A percentile compares a stretch with the other conserved stretches of the same genome.
Evolutionary conservation across 805 yeast genomes (phyloP).

Genomic region (Brettanomyces nanus): DNA sequence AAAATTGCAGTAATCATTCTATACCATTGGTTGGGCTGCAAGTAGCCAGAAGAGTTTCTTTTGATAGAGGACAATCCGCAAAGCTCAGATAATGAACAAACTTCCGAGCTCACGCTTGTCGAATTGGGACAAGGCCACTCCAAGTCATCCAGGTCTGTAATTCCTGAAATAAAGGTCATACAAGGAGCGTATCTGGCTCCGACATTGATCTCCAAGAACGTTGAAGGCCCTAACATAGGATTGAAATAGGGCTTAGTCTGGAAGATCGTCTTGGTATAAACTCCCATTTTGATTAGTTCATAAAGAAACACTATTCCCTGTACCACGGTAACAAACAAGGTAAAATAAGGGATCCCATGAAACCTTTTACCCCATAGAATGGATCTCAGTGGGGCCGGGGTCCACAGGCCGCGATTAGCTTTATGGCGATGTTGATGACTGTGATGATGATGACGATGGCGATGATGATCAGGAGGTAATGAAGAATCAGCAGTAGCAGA

Average conservation of each 20-base stretch:
- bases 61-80: slow-evolving; percentile 53
- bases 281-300: slow-evolving; percentile 50
- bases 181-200: slow-evolving; percentile 70
- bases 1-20: slow-evolving; percentile 62
- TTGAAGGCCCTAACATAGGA: slow-evolving; percentile 74
- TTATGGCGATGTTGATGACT: background rate
- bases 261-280: slow-evolving; percentile 53
- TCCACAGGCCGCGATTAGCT: too few species aligned
- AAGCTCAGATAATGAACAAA: slow-evolving; percentile 46
- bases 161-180: slow-evolving; percentile 43
- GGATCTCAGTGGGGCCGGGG: too few species aligned
- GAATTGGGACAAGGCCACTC: slow-evolving; percentile 65
- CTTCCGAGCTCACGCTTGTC: slow-evolving; percentile 44
- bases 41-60: slow-evolving; percentile 22
- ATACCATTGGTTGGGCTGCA: slow-evolving; percentile 58
- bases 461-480: background rate
- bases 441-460: background rate
- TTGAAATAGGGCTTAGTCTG: slow-evolving; percentile 66
- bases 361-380: slow-evolving; percentile 11
- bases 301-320: slow-evolving; percentile 53
- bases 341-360: slow-evolving; percentile 23
- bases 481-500: too few species aligned
- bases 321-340: slow-evolving; percentile 30
- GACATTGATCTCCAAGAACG: slow-evolving; percentile 55
- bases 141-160: slow-evolving; percentile 39